Evolutionary conservation across 2,329 filamentous ascomycete genomes (phyloP).

Genomic region (Penicillium freii): DNA sequence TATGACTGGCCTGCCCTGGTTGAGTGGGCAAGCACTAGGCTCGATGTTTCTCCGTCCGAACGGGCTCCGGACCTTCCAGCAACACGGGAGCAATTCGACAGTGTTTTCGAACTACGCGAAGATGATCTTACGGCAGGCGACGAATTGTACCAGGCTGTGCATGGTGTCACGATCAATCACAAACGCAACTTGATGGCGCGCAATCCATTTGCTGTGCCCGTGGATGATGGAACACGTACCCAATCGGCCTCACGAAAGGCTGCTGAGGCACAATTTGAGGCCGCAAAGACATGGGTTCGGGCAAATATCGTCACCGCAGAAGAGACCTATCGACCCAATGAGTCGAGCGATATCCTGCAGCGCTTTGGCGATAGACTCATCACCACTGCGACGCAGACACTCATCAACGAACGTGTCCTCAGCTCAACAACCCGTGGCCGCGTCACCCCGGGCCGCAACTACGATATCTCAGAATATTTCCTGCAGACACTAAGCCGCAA

Average conservation of each 20-base stretch:
- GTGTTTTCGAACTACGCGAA: constrained; percentile 42
- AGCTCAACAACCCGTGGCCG: constrained; percentile 41
- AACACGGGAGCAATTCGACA: constrained; percentile 42
- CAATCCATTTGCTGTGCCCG: constrained; percentile 36
- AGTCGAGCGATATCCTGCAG: constrained; percentile 37
- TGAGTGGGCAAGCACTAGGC: constrained; percentile 46
- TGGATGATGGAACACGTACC: constrained; percentile 13
- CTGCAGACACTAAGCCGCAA: constrained; percentile 40
- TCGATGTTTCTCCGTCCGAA: constrained; percentile 40
- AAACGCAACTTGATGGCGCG: constrained; percentile 37
- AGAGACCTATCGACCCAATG: constrained; percentile 38
- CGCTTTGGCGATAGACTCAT: constrained; percentile 37
- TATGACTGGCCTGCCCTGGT: constrained; percentile 50
- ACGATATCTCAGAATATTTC: constrained; percentile 45
- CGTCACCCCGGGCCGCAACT: constrained; percentile 44
- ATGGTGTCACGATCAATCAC: constrained; percentile 32
- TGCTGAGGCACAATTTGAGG: constrained; percentile 31
- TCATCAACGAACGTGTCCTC: constrained; percentile 44
- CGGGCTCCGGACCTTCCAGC: constrained; percentile 45
- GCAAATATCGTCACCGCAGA: constrained; percentile 48
- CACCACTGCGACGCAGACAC: constrained; percentile 39
- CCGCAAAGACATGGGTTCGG: constrained; percentile 49
- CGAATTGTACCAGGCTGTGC: constrained; percentile 36
- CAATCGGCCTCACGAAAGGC: constrained; percentile 13
- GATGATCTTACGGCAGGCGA: constrained; percentile 33